Base-by-base conservation (phyloP, 768 basidiomycete species). In the Phylloporus sp. region DNA sequence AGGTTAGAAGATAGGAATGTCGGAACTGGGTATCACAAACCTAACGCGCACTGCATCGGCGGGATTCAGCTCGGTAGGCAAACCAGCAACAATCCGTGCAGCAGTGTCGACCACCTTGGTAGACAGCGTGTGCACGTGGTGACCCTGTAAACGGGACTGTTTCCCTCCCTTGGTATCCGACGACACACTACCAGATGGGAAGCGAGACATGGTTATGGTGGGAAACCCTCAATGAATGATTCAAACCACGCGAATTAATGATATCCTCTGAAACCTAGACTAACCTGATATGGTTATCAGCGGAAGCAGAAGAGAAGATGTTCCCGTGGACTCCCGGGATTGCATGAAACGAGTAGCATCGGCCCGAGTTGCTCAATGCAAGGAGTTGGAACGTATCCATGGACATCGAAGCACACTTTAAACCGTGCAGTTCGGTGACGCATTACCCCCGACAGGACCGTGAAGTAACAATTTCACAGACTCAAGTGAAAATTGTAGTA, bases 61-160 rank as follows among this genome's bases (percentile, higher is more conserved):
- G 4, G 80, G 79, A 52, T 82, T 81, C 28, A 86, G 56, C 28
- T 70, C 71, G 8, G 40, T 61, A 4, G 72, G 62, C 12, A 74
- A 62, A 9, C 78, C 78, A 11, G 78, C 73, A 15, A 75, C 75
- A 24, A 86, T 67, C 55, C 76, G 76, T 24, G 85, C 85, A 23
- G 77, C 85, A 4, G 83, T 81, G 60, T 86, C 85, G 6, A 84
- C 73, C 47, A 81, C 76, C 51, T 69, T 74, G 40, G 72, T 68
- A 5, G 77, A 73, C 12, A 68, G 18, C 4, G 54, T 53, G 5
- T 62, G 65, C n/a, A n/a, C 53, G 56, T 66, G 54, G 12, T 38
- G 35, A 16, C 54, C 49, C 5, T 58, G 60, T 20, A 47, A 3
- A n/a, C 27, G 35, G 1, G 10, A 6, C 16, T 20, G 23, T 34